Base-by-base conservation (phyloP, 306 rosid species). In the Casuarina glauca region DNA sequence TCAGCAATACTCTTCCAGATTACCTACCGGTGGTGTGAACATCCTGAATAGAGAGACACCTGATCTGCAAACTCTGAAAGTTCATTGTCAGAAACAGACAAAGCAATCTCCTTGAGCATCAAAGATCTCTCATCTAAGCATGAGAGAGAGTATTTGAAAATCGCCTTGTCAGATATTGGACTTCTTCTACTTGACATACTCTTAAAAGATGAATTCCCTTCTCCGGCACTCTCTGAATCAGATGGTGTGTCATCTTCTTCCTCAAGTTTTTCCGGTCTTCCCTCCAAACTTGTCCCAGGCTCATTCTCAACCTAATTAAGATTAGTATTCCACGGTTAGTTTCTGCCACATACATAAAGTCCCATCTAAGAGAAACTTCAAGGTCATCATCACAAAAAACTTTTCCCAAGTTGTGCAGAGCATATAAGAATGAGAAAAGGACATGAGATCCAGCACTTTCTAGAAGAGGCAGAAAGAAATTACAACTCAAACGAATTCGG, bases 1-100 rank as follows among this genome's bases (percentile, higher is more conserved):
- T 41, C 61, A 58, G 32, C 49, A 42, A 20, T 55, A 53, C 44
- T 6, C 26, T 16, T 6, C 35, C 53, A 38, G 62, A 78, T 76
- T 81, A 83, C 95, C 81, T 84, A 95, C 98, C 97, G 86, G 78
- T 89, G 97, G 80, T 95, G 98, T 70, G 90, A 87, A 80, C 98
- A 95, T 81, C 98, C 98, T 15, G 97, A 88, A 82, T 90, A 91
- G 70, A 78, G 79, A 60, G 98, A 90, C 76, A 95, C 93, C 19
- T 84, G 91, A 77, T 78, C 75, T 12, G 98, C 91, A 68, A 95
- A 87, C 76, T 84, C 87, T 13, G 74, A 81, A 82, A 95, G 87
- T 73, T 91, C 97, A 76, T 77, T 87, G 69, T 83, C 84, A 39
- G 97, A 84, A 62, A 87, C 84, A 50, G 83, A 80, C 78, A 76